A percentile compares a stretch with the other conserved stretches of the same genome.
These are phyloP conservation scores for Neoboletus brunneissimus DNA, from an alignment of 768 basidiomycete species.

Conservation along the genomic window DNA sequence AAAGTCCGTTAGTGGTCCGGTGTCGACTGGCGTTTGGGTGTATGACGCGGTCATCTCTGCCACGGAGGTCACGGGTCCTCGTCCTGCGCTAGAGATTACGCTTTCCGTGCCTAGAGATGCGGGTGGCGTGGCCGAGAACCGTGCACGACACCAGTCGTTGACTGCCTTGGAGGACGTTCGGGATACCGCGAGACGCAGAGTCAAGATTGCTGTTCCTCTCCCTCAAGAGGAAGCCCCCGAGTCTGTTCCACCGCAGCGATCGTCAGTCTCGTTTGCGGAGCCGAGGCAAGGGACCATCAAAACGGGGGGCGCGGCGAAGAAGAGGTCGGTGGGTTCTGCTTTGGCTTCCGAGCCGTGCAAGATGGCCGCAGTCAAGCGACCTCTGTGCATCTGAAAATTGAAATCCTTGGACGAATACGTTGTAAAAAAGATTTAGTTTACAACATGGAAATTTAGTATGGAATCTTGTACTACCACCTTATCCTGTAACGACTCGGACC, in stretches of 20 bases:
- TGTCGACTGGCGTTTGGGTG: conserved; percentile 41
- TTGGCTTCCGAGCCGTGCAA: conserved; percentile 8
- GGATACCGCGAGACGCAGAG: conserved; percentile 8
- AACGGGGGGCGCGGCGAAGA: conserved; percentile 1
- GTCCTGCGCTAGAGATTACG: conserved; percentile 22
- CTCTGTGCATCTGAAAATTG: conserved; percentile 14
- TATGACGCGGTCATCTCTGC: conserved; percentile 51
- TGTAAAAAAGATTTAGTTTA: background rate
- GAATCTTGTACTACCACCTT: background rate
- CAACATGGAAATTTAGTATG: background rate
- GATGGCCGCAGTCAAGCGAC: conserved; percentile 15
- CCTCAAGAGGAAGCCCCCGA: background rate
- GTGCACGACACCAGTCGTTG: conserved; percentile 28
- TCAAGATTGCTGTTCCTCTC: conserved; percentile 22
- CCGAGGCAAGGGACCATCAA: background rate
- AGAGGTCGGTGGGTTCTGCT: conserved; percentile 3
- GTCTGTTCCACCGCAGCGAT: background rate
- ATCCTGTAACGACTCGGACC: background rate
- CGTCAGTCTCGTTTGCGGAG: background rate
- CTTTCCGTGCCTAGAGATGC: conserved; percentile 8
- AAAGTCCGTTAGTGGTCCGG: conserved; percentile 40
- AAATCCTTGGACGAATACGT: background rate
- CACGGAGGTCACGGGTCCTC: conserved; percentile 30
- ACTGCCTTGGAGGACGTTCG: conserved; percentile 17
- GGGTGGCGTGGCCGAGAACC: background rate